These are phyloP conservation scores for Alternaria atra DNA, from an alignment of 2,329 filamentous ascomycete genomes.

Conservation along the genomic window DNA sequence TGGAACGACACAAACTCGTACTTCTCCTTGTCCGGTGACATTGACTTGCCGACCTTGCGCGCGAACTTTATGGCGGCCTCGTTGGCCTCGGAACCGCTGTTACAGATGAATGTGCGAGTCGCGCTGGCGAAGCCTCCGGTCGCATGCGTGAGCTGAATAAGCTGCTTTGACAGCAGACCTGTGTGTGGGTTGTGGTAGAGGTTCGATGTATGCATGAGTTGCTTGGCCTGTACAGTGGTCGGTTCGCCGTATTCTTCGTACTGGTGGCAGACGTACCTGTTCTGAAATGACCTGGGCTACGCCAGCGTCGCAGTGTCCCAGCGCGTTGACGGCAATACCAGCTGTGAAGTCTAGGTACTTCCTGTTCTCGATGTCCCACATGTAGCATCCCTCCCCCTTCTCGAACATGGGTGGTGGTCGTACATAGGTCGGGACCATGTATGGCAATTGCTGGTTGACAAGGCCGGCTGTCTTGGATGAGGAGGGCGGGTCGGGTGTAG, in stretches of 20 bases:
- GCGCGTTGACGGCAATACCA: constrained; percentile 92
- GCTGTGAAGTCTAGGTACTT: constrained; percentile 94
- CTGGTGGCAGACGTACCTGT: constrained; percentile 63
- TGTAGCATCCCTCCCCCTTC: constrained; percentile 82
- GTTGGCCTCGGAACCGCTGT: constrained; percentile 96
- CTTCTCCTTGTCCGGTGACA: constrained; percentile 76
- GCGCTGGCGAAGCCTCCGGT: constrained; percentile 85
- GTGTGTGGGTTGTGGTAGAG: constrained; percentile 98
- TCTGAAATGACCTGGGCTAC: constrained; percentile 78
- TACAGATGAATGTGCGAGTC: constrained; percentile 87
- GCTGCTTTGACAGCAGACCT: constrained; percentile 82
- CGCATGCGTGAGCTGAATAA: constrained; percentile 81
- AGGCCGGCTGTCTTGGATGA: constrained; percentile 80
- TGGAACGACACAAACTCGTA: constrained; percentile 89
- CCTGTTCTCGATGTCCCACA: constrained; percentile 90
- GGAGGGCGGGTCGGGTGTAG: constrained; percentile 75
- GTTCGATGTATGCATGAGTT: constrained; percentile 90
- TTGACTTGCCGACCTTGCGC: constrained; percentile 83
- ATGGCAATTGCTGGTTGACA: constrained; percentile 78
- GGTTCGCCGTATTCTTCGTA: constrained; percentile 9
- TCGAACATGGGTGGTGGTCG: constrained; percentile 90
- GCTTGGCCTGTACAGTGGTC: constrained; percentile 59
- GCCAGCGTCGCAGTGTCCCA: constrained; percentile 88
- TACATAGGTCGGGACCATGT: constrained; percentile 95
- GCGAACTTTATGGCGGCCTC: constrained; percentile 98